Evolutionary conservation across 192 early-diverging fungal species (phyloP), one percentile per base, ranked within the genome.

Genomic region (Backusella tuberculispora): DNA sequence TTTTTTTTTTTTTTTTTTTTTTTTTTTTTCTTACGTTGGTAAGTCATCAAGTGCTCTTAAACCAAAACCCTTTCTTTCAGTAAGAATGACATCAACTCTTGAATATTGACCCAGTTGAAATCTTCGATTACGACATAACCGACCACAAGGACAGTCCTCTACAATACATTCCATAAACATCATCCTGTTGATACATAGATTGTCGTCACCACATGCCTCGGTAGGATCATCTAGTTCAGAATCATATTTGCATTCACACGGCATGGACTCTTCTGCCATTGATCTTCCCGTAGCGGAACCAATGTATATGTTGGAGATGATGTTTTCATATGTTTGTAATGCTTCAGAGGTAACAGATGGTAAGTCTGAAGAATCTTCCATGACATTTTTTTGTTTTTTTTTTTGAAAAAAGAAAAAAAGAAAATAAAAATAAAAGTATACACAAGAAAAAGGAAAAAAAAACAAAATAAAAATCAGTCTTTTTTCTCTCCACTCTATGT

Each of bases 11-110:
- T 93, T 71, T 14, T 42, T 42, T 15, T 69, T 46, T 47, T n/a
- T 48, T 44, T 41, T 44, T 67, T 19, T 44, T 44, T 47, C 42
- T 73, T 86, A 95, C 95, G 80, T 87, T 81, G 67, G 85, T 5
- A 96, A 70, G 1, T 77, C 77, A 6, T 83, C 81, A 34, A 87
- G 85, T 19, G 96, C 92, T 69, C 92, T 87, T 50, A 99, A 82
- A 15, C 98, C 98, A 75, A 88, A 95, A 0, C 98, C 98, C 78
- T 99, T 99, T 73, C 91, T 91, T 6, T 91, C 94, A 5, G 97
- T 94, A 44, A 90, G 83, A 71, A 99, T 91, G 14, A 99, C 88
- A 78, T 96, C 90, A 8, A 98, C 90, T 4, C 85, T 80, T 0
- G 96, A 93, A 75, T 96, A 97, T 42, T 95, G 84, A 73, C 87